Conservation (phyloP, 176 grass and related monocot species). For the Phoenix dactylifera region DNA sequence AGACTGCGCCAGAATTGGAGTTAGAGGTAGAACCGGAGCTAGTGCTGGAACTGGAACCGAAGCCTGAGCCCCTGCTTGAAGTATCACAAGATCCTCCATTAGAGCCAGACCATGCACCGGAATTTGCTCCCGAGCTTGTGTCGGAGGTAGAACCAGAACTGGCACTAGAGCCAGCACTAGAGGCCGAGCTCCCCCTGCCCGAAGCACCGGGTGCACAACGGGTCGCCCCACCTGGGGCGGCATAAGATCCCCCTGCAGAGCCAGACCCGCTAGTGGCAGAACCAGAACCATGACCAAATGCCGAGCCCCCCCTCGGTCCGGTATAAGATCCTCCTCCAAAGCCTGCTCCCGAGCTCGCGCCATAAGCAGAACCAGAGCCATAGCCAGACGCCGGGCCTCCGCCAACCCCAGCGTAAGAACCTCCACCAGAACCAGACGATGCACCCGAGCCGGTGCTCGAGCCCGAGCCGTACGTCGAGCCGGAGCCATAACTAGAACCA, state of each 20-base stretch:
- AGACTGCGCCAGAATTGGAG: neutral
- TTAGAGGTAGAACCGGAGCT: neutral
- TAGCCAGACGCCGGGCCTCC: slow-evolving; percentile 5
- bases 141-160: neutral
- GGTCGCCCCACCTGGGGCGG: neutral
- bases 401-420: slow-evolving; percentile 5
- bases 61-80: neutral
- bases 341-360: slow-evolving; percentile 1
- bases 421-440: neutral
- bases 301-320: neutral
- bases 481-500: slow-evolving; percentile 1
- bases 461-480: slow-evolving; percentile 12
- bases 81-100: slow-evolving; percentile 5
- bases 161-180: neutral
- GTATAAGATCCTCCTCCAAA: slow-evolving; percentile 3
- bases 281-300: neutral
- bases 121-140: slow-evolving; percentile 9
- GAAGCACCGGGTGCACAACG: slow-evolving; percentile 2
- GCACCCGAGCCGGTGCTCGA: neutral
- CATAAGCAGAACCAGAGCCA: neutral
- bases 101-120: slow-evolving; percentile 15
- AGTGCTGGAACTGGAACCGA: neutral
- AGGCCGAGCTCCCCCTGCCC: slow-evolving; percentile 5
- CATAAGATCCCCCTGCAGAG: too few relatives aligned
- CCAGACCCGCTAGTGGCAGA: neutral